These are phyloP conservation scores for Lasiodiplodia hormozganensis DNA, from an alignment of 2,329 filamentous ascomycete genomes.

Conservation along the genomic window DNA sequence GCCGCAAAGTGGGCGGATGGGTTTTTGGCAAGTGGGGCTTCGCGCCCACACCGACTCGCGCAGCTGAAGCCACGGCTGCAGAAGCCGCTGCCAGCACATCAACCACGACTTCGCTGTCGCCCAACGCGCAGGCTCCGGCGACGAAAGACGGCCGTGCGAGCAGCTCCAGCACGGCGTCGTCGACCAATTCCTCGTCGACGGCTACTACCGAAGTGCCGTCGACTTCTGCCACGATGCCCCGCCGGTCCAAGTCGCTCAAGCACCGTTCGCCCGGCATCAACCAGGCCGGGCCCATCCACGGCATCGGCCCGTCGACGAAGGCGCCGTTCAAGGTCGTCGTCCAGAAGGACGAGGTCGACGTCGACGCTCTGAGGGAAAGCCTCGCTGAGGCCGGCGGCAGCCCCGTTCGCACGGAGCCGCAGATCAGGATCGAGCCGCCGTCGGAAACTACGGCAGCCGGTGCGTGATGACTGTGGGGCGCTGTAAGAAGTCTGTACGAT, in stretches of 20 bases:
- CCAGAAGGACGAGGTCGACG: slow-evolving; percentile 41
- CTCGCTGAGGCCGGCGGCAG: slow-evolving; percentile 37
- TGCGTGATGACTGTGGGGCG: slow-evolving; percentile 13
- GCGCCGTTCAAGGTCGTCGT: slow-evolving; percentile 45
- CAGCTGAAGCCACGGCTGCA: slow-evolving; percentile 18
- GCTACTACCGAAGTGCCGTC: slow-evolving; percentile 8
- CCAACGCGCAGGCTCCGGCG: slow-evolving; percentile 20
- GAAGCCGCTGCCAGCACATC: slow-evolving; percentile 10
- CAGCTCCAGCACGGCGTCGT: slow-evolving; percentile 13
- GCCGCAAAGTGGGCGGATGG: slow-evolving; percentile 69
- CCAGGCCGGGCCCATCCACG: slow-evolving; percentile 47
- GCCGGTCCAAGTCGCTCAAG: slow-evolving; percentile 14
- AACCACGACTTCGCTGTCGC: slow-evolving; percentile 30
- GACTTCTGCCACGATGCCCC: slow-evolving; percentile 1
- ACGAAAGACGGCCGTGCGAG: slow-evolving; percentile 15
- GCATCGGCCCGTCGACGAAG: slow-evolving; percentile 43
- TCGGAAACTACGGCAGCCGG: slow-evolving; percentile 21
- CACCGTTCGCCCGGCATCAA: slow-evolving; percentile 46
- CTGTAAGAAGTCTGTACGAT: slow-evolving; percentile 14
- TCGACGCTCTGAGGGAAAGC: slow-evolving; percentile 47
- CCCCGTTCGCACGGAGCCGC: slow-evolving; percentile 22
- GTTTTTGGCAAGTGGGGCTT: slow-evolving; percentile 69
- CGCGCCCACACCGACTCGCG: slow-evolving; percentile 44
- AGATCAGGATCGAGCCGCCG: slow-evolving; percentile 27
- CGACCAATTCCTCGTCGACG: slow-evolving; percentile 6